A percentile compares a stretch with the other conserved stretches of the same genome.
Conservation (phyloP, 768 basidiomycete species). For the Mycena leptocephala region DNA sequence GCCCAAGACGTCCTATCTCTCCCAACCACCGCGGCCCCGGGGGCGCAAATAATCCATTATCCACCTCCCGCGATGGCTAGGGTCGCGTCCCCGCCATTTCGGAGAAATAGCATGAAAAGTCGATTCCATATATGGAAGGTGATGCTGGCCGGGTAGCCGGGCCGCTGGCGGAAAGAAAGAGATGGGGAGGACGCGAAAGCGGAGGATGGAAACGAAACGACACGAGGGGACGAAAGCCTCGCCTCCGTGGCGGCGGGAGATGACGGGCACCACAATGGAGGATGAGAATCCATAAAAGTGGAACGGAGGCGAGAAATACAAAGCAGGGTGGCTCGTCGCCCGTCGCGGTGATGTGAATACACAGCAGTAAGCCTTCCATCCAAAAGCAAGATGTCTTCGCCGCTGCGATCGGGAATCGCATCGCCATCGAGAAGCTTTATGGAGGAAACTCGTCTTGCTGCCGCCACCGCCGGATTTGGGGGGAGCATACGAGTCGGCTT, state of each 20-base stretch:
- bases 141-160: neutral
- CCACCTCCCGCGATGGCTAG: neutral
- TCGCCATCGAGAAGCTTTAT: no score
- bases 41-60: neutral
- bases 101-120: neutral
- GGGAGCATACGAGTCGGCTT: neutral
- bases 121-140: neutral
- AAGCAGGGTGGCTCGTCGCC: no score
- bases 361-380: no score
- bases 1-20: neutral
- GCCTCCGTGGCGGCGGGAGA: neutral
- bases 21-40: neutral
- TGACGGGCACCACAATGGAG: neutral
- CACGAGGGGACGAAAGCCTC: neutral
- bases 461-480: no score
- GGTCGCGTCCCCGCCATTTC: neutral
- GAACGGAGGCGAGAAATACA: neutral
- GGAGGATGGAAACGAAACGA: neutral
- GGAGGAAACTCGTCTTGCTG: no score
- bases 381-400: no score
- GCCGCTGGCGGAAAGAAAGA: neutral
- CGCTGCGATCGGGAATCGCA: no score
- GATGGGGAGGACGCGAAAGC: neutral
- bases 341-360: no score
- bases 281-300: neutral